Base-by-base conservation (phyloP, 2,329 filamentous ascomycete genomes). In the Trichoderma aggressivum region DNA sequence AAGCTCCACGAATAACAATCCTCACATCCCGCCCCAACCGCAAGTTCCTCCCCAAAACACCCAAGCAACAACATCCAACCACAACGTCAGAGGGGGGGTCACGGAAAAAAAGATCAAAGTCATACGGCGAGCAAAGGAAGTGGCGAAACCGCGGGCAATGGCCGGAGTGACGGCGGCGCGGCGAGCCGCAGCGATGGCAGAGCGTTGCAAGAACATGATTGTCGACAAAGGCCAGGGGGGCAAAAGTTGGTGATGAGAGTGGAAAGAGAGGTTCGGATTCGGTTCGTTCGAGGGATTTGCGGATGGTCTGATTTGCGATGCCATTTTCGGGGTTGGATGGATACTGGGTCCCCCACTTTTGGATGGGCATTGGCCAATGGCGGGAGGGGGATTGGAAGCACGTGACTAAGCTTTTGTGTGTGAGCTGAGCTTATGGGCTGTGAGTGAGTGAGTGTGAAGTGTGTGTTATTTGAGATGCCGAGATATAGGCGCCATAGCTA, bases 151-250 rank as follows among this genome's bases (percentile, higher is more conserved):
- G 81, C 89, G 88, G 77, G 85, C 85, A 79, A 86, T 81, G 74
- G 83, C 82, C 75, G 88, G 87, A 70, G 78, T 83, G 78, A 85
- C 85, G 73, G 85, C 88, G 73, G 79, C 81, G 75, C 89, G 87
- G 81, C 89, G 89, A 78, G 88, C 88, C 79, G 84, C 87, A 76
- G 86, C 83, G 75, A 88, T 79, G 80, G 86, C 88, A 79, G 89
- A 85, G 80, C 89, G 89, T 85, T 89, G 87, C 80, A 91, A 80
- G 77, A 90, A 89, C 89, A 91, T 90, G 73, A 47, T 69, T 24
- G 56, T 70, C 30, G n/a, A 24, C 30, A 14, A 3, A 14, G 7
- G 26, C 43, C 32, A n/a, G n/a, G 62, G 50, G 47, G 28, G 28
- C n/a, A 7, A n/a, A n/a, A 60, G 21, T n/a, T 24, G 58, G 64